Percentiles rank a stretch among this genome's conserved stretches.
phyloP scores from a whole-genome alignment of 225 moss, liverwort and hornwort species.

The Neckera pumila region DNA sequence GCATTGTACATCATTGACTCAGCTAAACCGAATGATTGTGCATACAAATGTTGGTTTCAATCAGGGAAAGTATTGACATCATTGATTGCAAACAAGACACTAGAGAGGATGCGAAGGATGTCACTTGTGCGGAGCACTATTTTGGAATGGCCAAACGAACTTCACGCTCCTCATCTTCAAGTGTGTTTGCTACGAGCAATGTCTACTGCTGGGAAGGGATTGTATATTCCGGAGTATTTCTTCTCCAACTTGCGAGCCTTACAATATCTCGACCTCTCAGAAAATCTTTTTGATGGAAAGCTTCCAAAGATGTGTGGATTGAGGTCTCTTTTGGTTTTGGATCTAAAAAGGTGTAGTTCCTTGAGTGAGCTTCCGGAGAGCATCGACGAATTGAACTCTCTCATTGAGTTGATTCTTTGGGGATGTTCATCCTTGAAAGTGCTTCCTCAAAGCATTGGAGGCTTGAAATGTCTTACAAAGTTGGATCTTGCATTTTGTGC shows the following conservation, averaged over 20 bases:
- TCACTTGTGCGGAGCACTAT: not conserved
- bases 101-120: not conserved
- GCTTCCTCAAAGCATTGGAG: too few species aligned
- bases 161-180: not conserved
- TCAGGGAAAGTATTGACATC: not conserved
- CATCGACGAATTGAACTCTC: too few species aligned
- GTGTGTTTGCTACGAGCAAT: not conserved
- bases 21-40: not conserved
- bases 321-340: not conserved
- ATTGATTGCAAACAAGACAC: not conserved
- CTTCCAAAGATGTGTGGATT: not conserved
- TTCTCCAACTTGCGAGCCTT: not conserved
- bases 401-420: too few species aligned
- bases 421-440: fast-evolving
- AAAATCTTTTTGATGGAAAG: not conserved
- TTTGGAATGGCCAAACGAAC: not conserved
- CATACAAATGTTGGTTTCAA: not conserved
- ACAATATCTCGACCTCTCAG: not conserved
- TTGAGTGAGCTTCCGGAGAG: fast-evolving
- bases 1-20: not conserved
- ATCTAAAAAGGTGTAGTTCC: fast-evolving
- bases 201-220: fast-evolving
- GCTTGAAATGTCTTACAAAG: too few species aligned
- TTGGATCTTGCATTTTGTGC: too few species aligned
- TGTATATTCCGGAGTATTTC: not conserved